Evolutionary conservation across 257 asterid species (phyloP), one percentile per base, ranked within the genome.

Genomic region (Solanum clarkiae): DNA sequence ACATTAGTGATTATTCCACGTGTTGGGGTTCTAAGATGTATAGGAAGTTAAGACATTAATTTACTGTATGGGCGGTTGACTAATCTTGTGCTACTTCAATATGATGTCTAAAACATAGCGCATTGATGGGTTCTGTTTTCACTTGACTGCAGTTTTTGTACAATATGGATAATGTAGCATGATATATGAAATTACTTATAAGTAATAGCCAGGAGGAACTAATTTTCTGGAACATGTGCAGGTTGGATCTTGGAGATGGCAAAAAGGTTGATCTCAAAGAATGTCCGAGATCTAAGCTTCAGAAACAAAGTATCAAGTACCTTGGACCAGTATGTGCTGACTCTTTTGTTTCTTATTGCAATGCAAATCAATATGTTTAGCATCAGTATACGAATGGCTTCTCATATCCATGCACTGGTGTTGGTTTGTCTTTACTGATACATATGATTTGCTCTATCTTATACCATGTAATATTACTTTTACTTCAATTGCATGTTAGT

Each of bases 221-320:
- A 80, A 80, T 42, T 24, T 62, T 26, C 68, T 47, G 80, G 72
- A 42, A 71, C 85, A 66, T 86, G 60, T 86, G 69, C 91, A 96
- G 99, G 99, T 87, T 96, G 91, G 98, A 96, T 92, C 87, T 96
- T 90, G 99, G 99, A 88, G 98, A 96, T 54, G 98, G 99, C 82
- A 95, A 86, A 86, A 97, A 93, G 57, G 94, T 95, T 81, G 96
- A 94, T 88, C 98, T 94, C 47, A 89, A 90, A 86, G 95, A 93
- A 89, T 95, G 97, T 87, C 96, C 98, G 6, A 90, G 96, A 86
- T 88, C 95, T 45, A 93, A 92, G 94, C 98, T 96, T 81, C 97
- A 97, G 77, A 86, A 92, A 42, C 99, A 96, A 57, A 90, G 97
- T 89, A 96, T 95, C 91, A 92, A 91, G 87, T 96, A 96, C 89